These are phyloP conservation scores for Hericium rajendrae DNA, from an alignment of 768 basidiomycete genomes.

Conservation along the genomic window DNA sequence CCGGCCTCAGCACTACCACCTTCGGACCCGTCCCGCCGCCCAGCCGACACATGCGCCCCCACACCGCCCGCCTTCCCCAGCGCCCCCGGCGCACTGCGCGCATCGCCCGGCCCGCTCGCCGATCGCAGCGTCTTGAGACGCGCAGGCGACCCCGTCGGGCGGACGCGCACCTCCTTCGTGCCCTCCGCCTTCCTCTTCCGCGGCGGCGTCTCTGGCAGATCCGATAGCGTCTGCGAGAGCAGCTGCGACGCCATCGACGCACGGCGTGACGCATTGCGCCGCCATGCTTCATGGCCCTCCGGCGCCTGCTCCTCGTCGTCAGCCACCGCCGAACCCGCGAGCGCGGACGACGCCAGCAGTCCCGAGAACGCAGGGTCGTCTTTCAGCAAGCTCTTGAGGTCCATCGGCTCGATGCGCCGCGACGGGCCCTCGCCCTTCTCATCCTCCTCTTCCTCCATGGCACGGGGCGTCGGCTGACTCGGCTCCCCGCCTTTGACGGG, in stretches of 20 bases:
- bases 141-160: slow-evolving; percentile 8
- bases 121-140: slow-evolving; percentile 6
- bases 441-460: not conserved
- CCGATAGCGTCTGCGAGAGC: slow-evolving; percentile 53
- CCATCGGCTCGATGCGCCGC: not conserved
- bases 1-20: slow-evolving; percentile 20
- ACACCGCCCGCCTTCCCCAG: slow-evolving; percentile 18
- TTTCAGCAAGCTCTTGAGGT: not conserved
- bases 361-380: slow-evolving; percentile 1
- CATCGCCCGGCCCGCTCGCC: not conserved
- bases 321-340: not conserved
- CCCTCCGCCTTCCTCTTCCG: slow-evolving; percentile 13
- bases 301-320: slow-evolving; percentile 8
- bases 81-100: slow-evolving; percentile 26
- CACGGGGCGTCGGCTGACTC: not conserved
- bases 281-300: slow-evolving; percentile 18
- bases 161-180: slow-evolving; percentile 10
- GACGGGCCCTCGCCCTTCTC: not conserved
- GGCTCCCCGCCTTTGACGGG: slow-evolving; percentile 31
- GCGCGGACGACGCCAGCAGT: slow-evolving; percentile 7
- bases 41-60: slow-evolving; percentile 15
- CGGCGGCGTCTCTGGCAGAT: slow-evolving; percentile 32
- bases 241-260: slow-evolving; percentile 52
- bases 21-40: slow-evolving; percentile 13
- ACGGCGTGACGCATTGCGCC: slow-evolving; percentile 35